A percentile compares a stretch with the other conserved stretches of the same genome.
phyloP scores from a whole-genome alignment of 2,329 filamentous ascomycete genomes.

The Penicillium vulpinum region DNA sequence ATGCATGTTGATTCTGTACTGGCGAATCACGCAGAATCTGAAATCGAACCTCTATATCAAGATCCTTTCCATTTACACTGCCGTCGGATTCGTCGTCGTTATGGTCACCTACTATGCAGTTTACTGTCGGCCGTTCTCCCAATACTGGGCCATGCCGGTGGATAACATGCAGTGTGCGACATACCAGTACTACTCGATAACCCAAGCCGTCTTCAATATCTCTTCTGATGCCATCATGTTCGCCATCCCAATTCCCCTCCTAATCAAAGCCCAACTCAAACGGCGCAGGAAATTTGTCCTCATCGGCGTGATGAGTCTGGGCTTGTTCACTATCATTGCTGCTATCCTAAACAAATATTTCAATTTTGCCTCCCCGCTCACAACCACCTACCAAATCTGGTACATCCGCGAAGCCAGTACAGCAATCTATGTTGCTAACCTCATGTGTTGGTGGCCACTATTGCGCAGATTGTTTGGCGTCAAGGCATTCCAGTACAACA shows the following conservation, averaged over 20 bases:
- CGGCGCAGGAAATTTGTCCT: conserved; percentile 37
- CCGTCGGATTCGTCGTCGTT: conserved; percentile 48
- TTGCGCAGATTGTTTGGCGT: conserved; percentile 32
- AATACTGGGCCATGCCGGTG: conserved; percentile 53
- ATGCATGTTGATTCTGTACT: conserved; percentile 53
- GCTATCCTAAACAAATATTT: conserved; percentile 53
- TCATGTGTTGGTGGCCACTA: conserved; percentile 37
- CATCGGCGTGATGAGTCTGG: conserved; percentile 39
- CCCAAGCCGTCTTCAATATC: conserved; percentile 49
- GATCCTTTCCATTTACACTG: conserved; percentile 45
- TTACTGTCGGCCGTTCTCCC: conserved; percentile 51
- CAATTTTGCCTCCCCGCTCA: conserved; percentile 40
- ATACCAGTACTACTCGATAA: conserved; percentile 44
- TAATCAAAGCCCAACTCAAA: conserved; percentile 38
- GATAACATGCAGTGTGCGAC: conserved; percentile 42
- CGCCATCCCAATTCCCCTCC: conserved; percentile 39
- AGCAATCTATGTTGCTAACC: conserved; percentile 49
- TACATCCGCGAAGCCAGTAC: conserved; percentile 45
- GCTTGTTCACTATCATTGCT: conserved; percentile 45
- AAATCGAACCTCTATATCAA: conserved; percentile 41
- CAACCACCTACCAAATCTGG: conserved; percentile 44
- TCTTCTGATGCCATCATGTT: conserved; percentile 44
- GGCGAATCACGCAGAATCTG: conserved; percentile 45
- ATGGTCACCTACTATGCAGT: conserved; percentile 51
- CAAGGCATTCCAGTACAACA: conserved; percentile 30